Evolutionary conservation across 371 early-diverging fungal species (phyloP).

Genomic region (Chytridium lagenaria): DNA sequence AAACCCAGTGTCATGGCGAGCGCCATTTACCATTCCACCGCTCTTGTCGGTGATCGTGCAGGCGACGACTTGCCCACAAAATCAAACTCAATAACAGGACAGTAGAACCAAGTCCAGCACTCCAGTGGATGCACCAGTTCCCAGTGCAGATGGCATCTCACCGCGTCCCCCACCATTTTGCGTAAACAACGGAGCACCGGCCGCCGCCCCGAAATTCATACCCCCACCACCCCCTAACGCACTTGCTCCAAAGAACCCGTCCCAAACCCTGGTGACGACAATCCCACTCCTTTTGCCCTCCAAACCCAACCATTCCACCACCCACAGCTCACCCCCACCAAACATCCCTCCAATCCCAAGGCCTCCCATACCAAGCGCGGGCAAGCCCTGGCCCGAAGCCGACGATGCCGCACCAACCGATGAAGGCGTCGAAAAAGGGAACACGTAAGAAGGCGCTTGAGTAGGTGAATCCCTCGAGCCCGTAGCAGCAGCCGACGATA

Average conservation of each 20-base stretch:
- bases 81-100: constrained; percentile 1
- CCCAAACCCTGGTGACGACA: not conserved
- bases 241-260: no score
- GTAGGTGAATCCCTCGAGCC: not conserved
- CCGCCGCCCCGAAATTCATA: no score
- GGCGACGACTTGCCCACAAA: not conserved
- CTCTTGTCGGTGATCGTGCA: not conserved
- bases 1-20: no score
- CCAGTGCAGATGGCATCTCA: no score
- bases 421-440: not conserved
- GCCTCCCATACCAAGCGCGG: not conserved
- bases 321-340: not conserved
- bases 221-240: no score
- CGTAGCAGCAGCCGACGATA: not conserved
- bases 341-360: constrained; percentile 3
- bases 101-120: no score
- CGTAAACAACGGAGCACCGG: no score
- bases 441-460: not conserved
- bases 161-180: no score
- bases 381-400: not conserved
- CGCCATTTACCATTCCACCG: not conserved
- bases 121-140: no score
- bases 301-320: not conserved
- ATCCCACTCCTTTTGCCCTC: not conserved
- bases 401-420: not conserved